Base-by-base conservation (phyloP, 768 basidiomycete genomes). In the Tulasnella sp. region DNA sequence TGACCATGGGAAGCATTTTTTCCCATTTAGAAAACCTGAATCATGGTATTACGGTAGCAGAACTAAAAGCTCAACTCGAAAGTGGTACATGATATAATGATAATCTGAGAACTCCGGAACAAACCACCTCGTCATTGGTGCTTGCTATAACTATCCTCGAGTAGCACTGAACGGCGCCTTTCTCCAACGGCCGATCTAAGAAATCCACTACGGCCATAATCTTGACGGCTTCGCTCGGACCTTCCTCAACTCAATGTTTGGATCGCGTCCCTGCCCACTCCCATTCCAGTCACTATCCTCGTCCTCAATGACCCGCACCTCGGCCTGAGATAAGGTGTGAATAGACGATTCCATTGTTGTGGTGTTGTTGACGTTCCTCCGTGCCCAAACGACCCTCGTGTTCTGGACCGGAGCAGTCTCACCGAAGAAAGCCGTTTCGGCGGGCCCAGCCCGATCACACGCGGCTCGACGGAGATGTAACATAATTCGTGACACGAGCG, bases 401-500 rank as follows among this genome's bases (percentile, higher is more conserved):
- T 5, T 35, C 29, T 26, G 26, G 10, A 67, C 32, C 29, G 32
- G 29, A 3, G 11, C 29, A 29, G 61, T 32, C 26, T 67, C 61
- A 11, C 29, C 61, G 61, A 67, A 67, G 29, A 26, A 67, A 2
- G 61, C 61, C 13, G 61, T 67, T 15, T 10, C 61, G n/a, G 6
- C 29, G 61, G 61, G 26, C 15, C 16, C 23, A 16, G 10, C 11
- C 23, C 61, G 61, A 11, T 67, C 29, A 35, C 29, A 67, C 10
- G 61, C 61, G 29, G 61, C 61, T 26, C 61, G 61, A 26, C 61
- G 61, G 61, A 73, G 71, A 23, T 73, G 40, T 6, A 73, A 37
- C 40, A 73, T 42, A n/a, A 73, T 73, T 18, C 71, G 71, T 13
- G 71, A 73, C 18, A 73, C 71, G 39, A 73, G 46, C 18, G 71